phyloP scores from a whole-genome alignment of 225 moss, liverwort and hornwort genomes.

The Asterella californica region DNA sequence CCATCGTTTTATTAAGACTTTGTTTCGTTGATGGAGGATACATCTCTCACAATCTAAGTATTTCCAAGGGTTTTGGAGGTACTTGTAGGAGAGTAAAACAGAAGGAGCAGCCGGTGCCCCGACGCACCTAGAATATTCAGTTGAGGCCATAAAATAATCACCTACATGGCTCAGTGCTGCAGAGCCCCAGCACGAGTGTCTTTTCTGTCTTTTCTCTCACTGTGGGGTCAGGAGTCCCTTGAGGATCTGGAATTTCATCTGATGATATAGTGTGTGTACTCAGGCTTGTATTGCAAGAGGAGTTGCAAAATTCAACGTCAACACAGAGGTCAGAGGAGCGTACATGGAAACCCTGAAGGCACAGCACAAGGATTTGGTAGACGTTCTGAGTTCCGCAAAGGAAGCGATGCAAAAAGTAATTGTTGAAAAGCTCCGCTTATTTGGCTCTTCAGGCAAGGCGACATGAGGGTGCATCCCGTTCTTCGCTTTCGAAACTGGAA shows the following conservation, averaged over 20 bases:
- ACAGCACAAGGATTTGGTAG: slow-evolving; percentile 65
- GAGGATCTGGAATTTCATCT: background rate
- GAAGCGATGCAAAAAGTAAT: slow-evolving; percentile 68
- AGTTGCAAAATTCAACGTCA: slow-evolving; percentile 85
- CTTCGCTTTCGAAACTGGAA: too few species aligned
- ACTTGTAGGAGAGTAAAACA: background rate
- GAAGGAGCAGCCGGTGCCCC: background rate
- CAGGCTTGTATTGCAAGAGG: slow-evolving; percentile 81
- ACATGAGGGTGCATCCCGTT: background rate
- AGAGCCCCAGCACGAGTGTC: background rate
- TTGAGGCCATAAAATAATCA: background rate
- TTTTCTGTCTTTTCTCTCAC: background rate
- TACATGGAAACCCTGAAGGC: slow-evolving; percentile 58
- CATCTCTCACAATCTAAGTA: background rate
- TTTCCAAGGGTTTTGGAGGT: background rate
- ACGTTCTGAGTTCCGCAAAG: slow-evolving; percentile 56
- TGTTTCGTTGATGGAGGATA: background rate
- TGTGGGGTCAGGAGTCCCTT: background rate
- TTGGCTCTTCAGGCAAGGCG: slow-evolving; percentile 78
- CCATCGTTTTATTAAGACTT: background rate
- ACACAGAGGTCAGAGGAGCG: slow-evolving; percentile 77
- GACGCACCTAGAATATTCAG: background rate
- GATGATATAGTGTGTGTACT: background rate
- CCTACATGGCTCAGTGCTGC: background rate
- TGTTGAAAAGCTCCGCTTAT: slow-evolving; percentile 76